Base-by-base conservation (phyloP, 257 asterid species). In the Coffea eugenioides region DNA sequence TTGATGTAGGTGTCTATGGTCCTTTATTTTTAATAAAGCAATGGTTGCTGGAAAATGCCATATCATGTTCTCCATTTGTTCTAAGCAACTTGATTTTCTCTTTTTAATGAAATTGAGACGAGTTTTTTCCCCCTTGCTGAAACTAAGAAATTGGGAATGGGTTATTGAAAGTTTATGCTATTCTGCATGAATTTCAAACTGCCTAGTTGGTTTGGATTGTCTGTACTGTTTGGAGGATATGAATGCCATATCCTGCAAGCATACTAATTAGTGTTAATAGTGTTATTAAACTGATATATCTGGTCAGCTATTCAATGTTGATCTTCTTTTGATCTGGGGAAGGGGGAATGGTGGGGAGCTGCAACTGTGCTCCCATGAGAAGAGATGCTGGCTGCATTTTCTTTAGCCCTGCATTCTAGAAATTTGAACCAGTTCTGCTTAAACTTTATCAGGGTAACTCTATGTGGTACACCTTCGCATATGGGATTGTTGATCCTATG, bases 11-110 rank as follows among this genome's bases (percentile, higher is more conserved):
- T 79, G 62, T 69, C 69, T 18, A 36, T 41, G 23, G 66, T 69
- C 21, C 43, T 71, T 77, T 64, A 57, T 69, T 25, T 39, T 80
- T 72, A 83, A 79, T 85, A 82, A 78, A 36, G 77, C 27, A 71
- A 43, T 43, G 8, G 36, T 61, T 39, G 39, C 48, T 49, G 52
- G 75, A 25, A 27, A 77, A 12, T 43, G 20, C 64, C 49, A 45
- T 62, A 14, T 46, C 9, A 66, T 64, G 43, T 54, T 82, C 8
- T 82, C 68, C 21, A 59, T 39, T 74, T 45, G 23, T 7, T 25
- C 15, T 65, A 48, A 14, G 39, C 49, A 27, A 65, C 48, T 52
- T n/a, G 31, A 10, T 5, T 49, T 73, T 36, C 66, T 39, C 43
- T 39, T 39, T 39, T 48, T 65, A 21, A 49, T 39, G n/a, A 34